Base-by-base conservation (phyloP, 2,329 filamentous ascomycete species). In the Aspergillus sp. region DNA sequence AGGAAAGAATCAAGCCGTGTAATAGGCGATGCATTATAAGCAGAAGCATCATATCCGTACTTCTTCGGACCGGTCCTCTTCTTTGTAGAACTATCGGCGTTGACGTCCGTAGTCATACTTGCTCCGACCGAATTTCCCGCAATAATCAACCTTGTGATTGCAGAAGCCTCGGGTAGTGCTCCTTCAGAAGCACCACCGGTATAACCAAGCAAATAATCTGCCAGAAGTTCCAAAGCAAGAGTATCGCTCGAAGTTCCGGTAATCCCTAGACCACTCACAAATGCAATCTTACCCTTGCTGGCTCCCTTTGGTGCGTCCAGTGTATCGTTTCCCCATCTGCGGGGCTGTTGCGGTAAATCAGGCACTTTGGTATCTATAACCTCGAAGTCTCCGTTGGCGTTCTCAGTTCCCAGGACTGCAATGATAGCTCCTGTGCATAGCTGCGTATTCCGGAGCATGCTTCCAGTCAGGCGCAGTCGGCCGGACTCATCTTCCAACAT, bases 401-500 rank as follows among this genome's bases (percentile, higher is more conserved):
- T 97, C 74, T 99, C 95, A 0, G 92, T 96, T 38, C 95, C 95
- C 80, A 99, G 86, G 3, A 93, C 92, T n/a, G 92, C 93, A 44
- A 98, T 85, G 69, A 99, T 92, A 69, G 91, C 96, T 25, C 95
- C 95, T 0, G 95, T 99, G 2, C 96, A 94, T 7, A 98, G 84
- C 62, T 91, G 82, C 23, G 90, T 83, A 1, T 84, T 83, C 63
- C 84, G 81, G 51, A 99, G 79, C 19, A 86, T 76, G 44, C 85
- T 83, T 3, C 95, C 95, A 0, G 90, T 88, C 7, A 99, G 80
- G 19, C 88, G 85, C 66, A 99, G 82, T 23, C 96, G 88, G 50
- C 95, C 95, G 0, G 92, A 97, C 76, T 98, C 94, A 74, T 99
- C 95, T 76, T 99, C 95, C 41, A 99, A 81, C 88, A 96, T 96